Evolutionary conservation across 2,329 filamentous ascomycete genomes (phyloP), one percentile per base, ranked within the genome.

Genomic region (Penicillium sp.): DNA sequence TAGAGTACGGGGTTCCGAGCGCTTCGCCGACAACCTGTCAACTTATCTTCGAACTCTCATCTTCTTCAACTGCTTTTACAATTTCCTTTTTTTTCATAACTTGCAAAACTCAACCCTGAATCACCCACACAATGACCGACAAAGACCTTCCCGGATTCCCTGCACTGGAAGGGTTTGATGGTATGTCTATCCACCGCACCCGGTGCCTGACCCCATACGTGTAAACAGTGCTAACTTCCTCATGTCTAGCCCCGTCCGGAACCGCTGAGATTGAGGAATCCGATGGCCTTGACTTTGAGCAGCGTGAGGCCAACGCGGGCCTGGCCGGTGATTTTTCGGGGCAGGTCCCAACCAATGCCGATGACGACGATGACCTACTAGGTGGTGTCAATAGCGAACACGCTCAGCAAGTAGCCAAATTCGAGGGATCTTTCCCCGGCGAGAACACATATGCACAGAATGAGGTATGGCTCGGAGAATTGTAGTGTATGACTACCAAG

Each of bases 301-400:
- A 99, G 80, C 91, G 92, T 72, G 95, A 92, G 60, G 78, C 89
- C 19, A 86, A 99, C 8, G 95, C 95, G 64, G 95, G 96, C 62
- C 95, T 98, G 75, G 95, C 95, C 59, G 85, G 92, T 68, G 90
- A 93, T 80, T 99, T 99, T 76, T 83, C 89, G 62, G 91, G 96
- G 62, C 74, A 75, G 50, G 70, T 68, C 75, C 80, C 80, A 72
- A 80, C 83, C 57, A 83, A 83, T 55, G 85, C 85, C 42, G 83
- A 86, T 54, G 84, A 89, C 67, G 83, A 80, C 53, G 86, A 88
- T 62, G 89, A 95, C 70, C 80, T 96, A 58, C 83, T 93, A 51
- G 86, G 86, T 49, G 87, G 85, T 49, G 88, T 81, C 62, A 64
- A 61, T 42, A 58, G 60, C 35, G 61, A 58, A 16, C 65, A 71